phyloP scores from a whole-genome alignment of 176 grass and related monocot genomes.

The Eremochloa ophiuroides region DNA sequence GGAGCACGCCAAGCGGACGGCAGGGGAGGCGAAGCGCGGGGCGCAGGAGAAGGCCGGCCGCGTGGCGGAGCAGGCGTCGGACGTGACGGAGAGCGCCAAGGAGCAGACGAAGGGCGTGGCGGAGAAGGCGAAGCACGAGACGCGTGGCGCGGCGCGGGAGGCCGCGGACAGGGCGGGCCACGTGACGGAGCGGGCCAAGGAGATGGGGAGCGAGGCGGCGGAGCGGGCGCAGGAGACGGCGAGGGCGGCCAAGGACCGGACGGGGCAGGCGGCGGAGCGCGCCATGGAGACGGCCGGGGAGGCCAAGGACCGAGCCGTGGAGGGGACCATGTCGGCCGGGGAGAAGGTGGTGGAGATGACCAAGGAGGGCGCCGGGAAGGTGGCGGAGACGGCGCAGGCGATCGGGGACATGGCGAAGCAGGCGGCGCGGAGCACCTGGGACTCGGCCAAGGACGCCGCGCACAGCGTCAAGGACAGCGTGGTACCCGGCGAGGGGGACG shows the following conservation, averaged over 20 bases:
- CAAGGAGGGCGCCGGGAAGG: slow-evolving; percentile 46
- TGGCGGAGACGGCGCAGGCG: slow-evolving; percentile 40
- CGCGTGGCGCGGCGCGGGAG: slow-evolving; percentile 14
- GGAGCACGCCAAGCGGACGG: slow-evolving; percentile 36
- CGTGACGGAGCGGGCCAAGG: slow-evolving; percentile 27
- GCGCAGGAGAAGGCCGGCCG: slow-evolving; percentile 9
- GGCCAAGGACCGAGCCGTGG: slow-evolving; percentile 18
- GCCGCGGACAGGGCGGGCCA: slow-evolving; percentile 28
- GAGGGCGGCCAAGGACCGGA: slow-evolving; percentile 29
- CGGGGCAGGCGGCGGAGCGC: slow-evolving; percentile 5
- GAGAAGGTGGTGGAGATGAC: slow-evolving; percentile 47
- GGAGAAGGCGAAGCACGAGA: slow-evolving; percentile 33
- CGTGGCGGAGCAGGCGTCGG: slow-evolving; percentile 29
- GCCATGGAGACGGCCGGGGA: slow-evolving; percentile 15
- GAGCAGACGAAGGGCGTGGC: slow-evolving; percentile 20
- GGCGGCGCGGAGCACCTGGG: slow-evolving; percentile 46
- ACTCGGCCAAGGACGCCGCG: slow-evolving; percentile 48
- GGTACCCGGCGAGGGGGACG: not conserved
- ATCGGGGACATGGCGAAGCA: slow-evolving; percentile 55
- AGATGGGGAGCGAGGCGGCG: slow-evolving; percentile 14
- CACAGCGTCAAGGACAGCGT: slow-evolving; percentile 37
- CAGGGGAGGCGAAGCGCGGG: slow-evolving; percentile 25
- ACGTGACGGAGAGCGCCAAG: slow-evolving; percentile 29
- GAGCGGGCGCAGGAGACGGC: slow-evolving; percentile 10
- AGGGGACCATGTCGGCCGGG: slow-evolving; percentile 16